Evolutionary conservation across 306 rosid species (phyloP).

Genomic region (Castanopsis chinensis): DNA sequence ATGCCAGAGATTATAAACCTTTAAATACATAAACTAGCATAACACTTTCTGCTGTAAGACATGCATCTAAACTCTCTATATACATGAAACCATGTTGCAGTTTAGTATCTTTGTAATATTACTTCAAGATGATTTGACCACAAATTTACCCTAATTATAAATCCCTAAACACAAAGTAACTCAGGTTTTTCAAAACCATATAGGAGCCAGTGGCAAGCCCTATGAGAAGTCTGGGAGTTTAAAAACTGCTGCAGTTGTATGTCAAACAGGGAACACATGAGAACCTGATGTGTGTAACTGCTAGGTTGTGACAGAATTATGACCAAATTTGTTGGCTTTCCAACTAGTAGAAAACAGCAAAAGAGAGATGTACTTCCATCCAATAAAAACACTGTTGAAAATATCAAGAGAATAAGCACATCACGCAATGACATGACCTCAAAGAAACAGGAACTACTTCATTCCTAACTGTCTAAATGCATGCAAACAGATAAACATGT

Average conservation of each 20-base stretch:
- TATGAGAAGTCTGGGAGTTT: background rate
- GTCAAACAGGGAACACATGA: too few relatives aligned
- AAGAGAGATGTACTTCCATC: constrained; percentile 9
- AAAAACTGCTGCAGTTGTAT: too few relatives aligned
- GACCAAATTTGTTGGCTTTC: background rate
- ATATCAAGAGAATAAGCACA: constrained; percentile 2
- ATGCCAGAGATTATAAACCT: background rate
- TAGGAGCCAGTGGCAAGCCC: background rate
- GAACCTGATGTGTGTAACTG: background rate
- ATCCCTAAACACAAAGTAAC: background rate
- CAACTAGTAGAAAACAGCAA: background rate
- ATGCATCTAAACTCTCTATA: background rate
- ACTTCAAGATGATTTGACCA: background rate
- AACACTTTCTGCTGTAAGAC: background rate
- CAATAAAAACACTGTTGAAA: background rate
- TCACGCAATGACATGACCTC: constrained; percentile 8
- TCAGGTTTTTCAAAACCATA: background rate
- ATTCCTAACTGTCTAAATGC: constrained; percentile 6
- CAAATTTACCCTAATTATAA: background rate
- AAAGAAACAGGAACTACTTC: background rate
- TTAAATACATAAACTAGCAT: background rate
- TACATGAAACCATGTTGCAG: background rate
- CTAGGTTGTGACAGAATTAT: background rate
- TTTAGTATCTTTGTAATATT: background rate
- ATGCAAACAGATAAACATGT: background rate